phyloP scores from a whole-genome alignment of 768 basidiomycete genomes.

The Tricholoma hemisulphureum region DNA sequence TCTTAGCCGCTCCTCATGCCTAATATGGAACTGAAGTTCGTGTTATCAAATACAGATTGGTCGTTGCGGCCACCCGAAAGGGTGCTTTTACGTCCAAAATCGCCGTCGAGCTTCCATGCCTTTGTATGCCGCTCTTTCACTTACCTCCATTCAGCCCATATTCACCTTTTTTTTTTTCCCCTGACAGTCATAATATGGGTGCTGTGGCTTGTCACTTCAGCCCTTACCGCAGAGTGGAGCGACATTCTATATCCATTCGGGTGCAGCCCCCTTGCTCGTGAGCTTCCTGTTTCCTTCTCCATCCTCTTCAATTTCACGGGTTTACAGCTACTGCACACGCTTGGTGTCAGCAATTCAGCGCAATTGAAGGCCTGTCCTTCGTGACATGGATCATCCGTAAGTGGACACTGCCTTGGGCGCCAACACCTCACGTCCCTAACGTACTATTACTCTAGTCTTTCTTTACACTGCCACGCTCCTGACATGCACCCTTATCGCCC shows the following conservation, averaged over 20 bases:
- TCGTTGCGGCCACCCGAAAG: slow-evolving; percentile 10
- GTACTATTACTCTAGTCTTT: slow-evolving; percentile 7
- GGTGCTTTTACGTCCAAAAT: slow-evolving; percentile 14
- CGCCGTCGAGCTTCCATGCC: slow-evolving; percentile 8
- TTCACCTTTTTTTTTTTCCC: too few relatives aligned
- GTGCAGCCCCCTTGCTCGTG: slow-evolving; percentile 2
- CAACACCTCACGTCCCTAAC: not conserved
- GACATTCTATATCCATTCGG: slow-evolving; percentile 8
- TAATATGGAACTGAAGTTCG: not conserved
- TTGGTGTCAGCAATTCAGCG: slow-evolving; percentile 13
- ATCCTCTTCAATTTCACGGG: not conserved
- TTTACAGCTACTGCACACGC: slow-evolving; percentile 1
- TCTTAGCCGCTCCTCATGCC: not conserved
- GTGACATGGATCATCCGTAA: slow-evolving; percentile 13
- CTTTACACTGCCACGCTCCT: slow-evolving; percentile 13
- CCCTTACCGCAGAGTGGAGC: slow-evolving; percentile 9
- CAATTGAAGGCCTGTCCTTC: slow-evolving; percentile 15
- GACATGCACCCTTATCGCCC: slow-evolving; percentile 1
- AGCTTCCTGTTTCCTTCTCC: not conserved
- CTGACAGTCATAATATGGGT: slow-evolving; percentile 11
- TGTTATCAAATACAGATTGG: slow-evolving; percentile 8
- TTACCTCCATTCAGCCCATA: too few relatives aligned
- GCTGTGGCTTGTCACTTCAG: slow-evolving; percentile 10
- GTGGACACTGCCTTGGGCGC: not conserved
- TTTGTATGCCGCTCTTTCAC: slow-evolving; percentile 8